Evolutionary conservation across 768 basidiomycete genomes (phyloP).

Genomic region (Suillus placidus): DNA sequence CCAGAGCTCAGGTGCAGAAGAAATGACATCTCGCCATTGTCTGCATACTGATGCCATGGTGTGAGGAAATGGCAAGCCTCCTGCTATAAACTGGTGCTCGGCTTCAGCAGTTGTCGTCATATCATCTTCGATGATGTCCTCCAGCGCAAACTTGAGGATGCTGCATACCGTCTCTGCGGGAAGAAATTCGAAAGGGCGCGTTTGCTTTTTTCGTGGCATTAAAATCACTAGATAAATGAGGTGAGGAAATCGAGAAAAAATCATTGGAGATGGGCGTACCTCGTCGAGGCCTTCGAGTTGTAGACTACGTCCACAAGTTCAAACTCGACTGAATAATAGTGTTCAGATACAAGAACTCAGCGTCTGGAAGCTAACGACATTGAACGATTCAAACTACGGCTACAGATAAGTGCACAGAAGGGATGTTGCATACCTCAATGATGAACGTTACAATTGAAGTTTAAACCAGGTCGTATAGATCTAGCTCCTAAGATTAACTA

Average conservation of each 20-base stretch:
- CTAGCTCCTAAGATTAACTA: too few relatives aligned
- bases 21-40: background rate
- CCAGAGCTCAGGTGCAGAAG: background rate
- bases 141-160: background rate
- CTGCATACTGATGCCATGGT: constrained; percentile 1
- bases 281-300: background rate
- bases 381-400: too few relatives aligned
- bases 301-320: background rate
- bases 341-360: too few relatives aligned
- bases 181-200: background rate
- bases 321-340: background rate
- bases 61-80: background rate
- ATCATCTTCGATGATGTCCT: background rate
- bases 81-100: background rate
- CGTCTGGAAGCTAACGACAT: too few relatives aligned
- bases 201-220: constrained; percentile 41
- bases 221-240: background rate
- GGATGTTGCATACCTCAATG: too few relatives aligned
- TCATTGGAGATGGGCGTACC: background rate
- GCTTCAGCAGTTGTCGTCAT: background rate
- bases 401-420: too few relatives aligned
- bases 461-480: too few relatives aligned
- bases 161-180: background rate
- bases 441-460: too few relatives aligned
- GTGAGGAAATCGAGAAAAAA: background rate